Conservation (phyloP, 2,329 filamentous ascomycete genomes). For the Pseudogymnoascus sp. region DNA sequence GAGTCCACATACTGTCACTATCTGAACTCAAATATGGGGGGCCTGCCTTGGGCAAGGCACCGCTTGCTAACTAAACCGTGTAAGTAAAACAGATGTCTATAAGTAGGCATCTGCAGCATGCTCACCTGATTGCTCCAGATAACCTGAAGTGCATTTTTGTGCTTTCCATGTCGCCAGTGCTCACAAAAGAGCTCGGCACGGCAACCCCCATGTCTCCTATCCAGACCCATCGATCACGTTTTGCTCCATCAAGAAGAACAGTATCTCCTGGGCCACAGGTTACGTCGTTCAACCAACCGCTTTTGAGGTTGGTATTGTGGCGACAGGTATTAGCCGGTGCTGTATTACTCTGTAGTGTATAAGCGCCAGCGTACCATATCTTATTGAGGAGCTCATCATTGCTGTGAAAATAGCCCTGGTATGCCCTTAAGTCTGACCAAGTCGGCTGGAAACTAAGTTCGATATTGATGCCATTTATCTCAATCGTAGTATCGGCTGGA, state of each 20-base stretch:
- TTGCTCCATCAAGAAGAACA: conserved; percentile 42
- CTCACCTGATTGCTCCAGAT: conserved; percentile 33
- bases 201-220: conserved; percentile 52
- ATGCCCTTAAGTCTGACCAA: conserved; percentile 33
- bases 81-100: not conserved
- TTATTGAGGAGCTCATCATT: conserved; percentile 30
- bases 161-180: conserved; percentile 39
- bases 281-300: conserved; percentile 34
- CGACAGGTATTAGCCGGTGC: conserved; percentile 27
- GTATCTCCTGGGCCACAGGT: conserved; percentile 26
- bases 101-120: not conserved
- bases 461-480: conserved; percentile 28
- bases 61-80: conserved; percentile 20
- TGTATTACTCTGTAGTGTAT: conserved; percentile 21
- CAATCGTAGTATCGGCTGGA: not conserved
- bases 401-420: conserved; percentile 24
- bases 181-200: conserved; percentile 42
- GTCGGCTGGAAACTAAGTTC: conserved; percentile 35
- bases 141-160: conserved; percentile 39
- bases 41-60: conserved; percentile 22
- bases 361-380: conserved; percentile 31
- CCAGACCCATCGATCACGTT: conserved; percentile 50
- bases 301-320: conserved; percentile 23
- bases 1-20: conserved; percentile 13
- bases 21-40: conserved; percentile 20